phyloP scores from a whole-genome alignment of 805 yeast genomes.

The Saccharomycopsis javanensis region DNA sequence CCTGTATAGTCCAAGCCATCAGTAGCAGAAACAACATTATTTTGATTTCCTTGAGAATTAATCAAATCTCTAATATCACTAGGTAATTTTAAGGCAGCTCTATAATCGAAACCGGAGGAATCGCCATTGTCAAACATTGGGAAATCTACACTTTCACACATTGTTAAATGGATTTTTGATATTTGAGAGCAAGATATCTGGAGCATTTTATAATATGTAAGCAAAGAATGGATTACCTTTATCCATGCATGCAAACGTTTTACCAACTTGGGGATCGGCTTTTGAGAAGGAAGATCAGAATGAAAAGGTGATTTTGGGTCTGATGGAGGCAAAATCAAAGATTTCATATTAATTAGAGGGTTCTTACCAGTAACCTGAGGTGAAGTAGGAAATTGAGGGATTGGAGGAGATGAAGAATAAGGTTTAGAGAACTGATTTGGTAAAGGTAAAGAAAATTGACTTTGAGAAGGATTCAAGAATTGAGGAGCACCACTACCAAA shows the following conservation, averaged over 20 bases:
- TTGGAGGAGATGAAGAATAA: background rate
- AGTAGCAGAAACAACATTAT: background rate
- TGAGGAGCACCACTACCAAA: background rate
- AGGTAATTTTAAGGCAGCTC: constrained; percentile 11
- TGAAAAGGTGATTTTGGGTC: constrained; percentile 13
- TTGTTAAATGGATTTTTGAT: constrained; percentile 13
- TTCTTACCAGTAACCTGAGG: background rate
- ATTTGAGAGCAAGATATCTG: constrained; percentile 8
- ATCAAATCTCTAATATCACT: constrained; percentile 10
- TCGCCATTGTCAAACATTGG: constrained; percentile 24
- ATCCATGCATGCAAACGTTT: constrained; percentile 15
- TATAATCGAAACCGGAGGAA: constrained; percentile 15
- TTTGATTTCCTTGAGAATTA: background rate
- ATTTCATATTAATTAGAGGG: background rate
- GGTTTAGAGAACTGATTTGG: background rate
- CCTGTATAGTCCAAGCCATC: background rate
- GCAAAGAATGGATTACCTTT: constrained; percentile 11
- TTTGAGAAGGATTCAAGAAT: background rate
- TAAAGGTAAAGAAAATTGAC: background rate
- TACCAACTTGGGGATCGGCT: constrained; percentile 11
- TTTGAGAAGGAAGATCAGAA: constrained; percentile 9
- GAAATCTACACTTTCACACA: constrained; percentile 25
- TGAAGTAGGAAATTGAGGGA: background rate
- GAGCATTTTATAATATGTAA: constrained; percentile 11
- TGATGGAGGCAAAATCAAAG: constrained; percentile 7